Base-by-base conservation (phyloP, 352 stramenopile species). In the Phytopythium chamaehyphon region DNA sequence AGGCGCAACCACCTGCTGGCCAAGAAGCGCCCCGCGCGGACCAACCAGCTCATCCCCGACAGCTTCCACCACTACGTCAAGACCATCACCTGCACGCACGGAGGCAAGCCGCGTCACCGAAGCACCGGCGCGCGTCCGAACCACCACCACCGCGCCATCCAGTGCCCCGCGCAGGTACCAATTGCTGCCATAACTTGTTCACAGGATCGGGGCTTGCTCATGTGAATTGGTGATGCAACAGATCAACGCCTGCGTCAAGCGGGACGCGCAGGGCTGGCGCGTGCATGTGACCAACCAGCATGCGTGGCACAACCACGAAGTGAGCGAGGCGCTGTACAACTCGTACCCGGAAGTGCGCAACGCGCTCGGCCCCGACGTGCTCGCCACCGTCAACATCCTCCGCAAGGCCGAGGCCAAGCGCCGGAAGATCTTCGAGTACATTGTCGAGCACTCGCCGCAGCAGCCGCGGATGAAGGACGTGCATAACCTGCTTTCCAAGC, bases 181-280 rank as follows among this genome's bases (percentile, higher is more conserved):
- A 15, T 26, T 16, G 26, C 21, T 40, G 33, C 39, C n/a, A n/a
- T n/a, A n/a, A n/a, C n/a, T n/a, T n/a, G 12, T 42, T 21, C 39
- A 4, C 3, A 47, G 22, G 8, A 3, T 39, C 28, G 36, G 22
- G n/a, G 31, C 3, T 31, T 21, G 37, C 40, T 45, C 22, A 23
- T 40, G 50, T 3, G 26, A 10, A 3, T 19, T 1, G 31, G 15
- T 40, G 7, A 22, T 6, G 36, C 14, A 37, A 19, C 36, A 71
- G 62, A 71, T 75, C 48, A 75, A 75, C 47, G 66, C 66, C 23
- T 75, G 66, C 44, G 66, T 75, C 23, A 62, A 75, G 44, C 57
- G 47, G 38, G 62, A 62, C 21, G 43, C 18, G 2, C 31, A 52
- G 7, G 54, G 53, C 21, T 70, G 62, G 62, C 53, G 55, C 15